Evolutionary conservation across 2,329 filamentous ascomycete genomes (phyloP), one percentile per base, ranked within the genome.

Genomic region (Fusarium nisikadoi): DNA sequence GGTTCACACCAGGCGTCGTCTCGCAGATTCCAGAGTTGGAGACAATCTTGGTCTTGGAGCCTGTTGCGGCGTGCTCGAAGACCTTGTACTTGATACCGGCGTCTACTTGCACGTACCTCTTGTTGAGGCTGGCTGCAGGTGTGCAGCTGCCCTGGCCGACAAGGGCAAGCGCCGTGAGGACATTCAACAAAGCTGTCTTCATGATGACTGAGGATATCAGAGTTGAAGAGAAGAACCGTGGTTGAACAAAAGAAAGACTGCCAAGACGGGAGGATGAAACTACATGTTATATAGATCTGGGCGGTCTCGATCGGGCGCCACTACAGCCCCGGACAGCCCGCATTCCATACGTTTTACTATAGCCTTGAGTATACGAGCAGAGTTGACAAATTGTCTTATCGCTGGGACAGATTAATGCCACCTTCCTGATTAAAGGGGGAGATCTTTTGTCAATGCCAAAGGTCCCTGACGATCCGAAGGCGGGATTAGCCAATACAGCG

Each of bases 1-100:
- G 90, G 87, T 81, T 91, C 85, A 83, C 89, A 82, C 82, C 91
- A 82, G 55, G 84, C 78, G 71, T 85, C 55, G 81, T 91, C 89
- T 75, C 87, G 83, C 72, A 91, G 86, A 78, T 84, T 78, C 81
- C 90, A 47, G 75, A 76, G 49, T 77, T 75, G 35, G 67, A 67
- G 3, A 74, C 64, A 23, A 73, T 70, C 23, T 74, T 71, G 8
- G 75, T 68, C 42, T 56, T 62, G 20, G 69, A 67, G 0, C 36
- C 13, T 1, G 75, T 76, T 1, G 66, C 66, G 9, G 57, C 64
- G 12, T 72, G 73, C 6, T 69, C 42, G 19, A 75, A 77, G 5
- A 65, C 62, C 10, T 65, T 65, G 42, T 64, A 65, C 59, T 64
- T 57, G 31, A 65, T 64, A 12, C 62, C 62, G 0, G 20, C 36